Percentiles rank a stretch among this genome's conserved stretches.
These are phyloP conservation scores for Crepidotus variabilis DNA, from an alignment of 768 basidiomycete genomes.

Conservation along the genomic window DNA sequence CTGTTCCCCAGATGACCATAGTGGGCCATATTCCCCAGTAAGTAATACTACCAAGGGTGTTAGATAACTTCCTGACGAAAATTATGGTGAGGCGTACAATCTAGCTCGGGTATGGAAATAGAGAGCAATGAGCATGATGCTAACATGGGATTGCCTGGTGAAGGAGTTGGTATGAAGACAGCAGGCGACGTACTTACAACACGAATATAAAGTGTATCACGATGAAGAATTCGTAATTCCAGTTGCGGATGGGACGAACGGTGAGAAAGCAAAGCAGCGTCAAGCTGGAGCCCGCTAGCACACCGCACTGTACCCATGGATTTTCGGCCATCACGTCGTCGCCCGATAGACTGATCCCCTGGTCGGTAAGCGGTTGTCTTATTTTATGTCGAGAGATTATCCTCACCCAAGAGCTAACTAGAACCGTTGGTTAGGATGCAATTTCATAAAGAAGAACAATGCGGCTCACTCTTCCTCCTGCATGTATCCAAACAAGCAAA, in stretches of 20 bases:
- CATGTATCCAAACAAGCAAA: conserved; percentile 48
- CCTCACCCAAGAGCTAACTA: too few relatives aligned
- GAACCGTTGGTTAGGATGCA: too few relatives aligned
- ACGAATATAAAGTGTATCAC: conserved; percentile 40
- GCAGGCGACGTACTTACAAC: conserved; percentile 21
- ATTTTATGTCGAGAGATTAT: too few relatives aligned
- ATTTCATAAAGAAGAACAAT: not conserved
- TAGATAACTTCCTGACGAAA: not conserved
- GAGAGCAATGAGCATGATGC: conserved; percentile 33
- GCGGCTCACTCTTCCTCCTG: conserved; percentile 34
- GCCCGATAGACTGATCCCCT: conserved; percentile 10
- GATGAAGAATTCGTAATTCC: conserved; percentile 51
- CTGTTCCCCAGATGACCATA: conserved; percentile 52
- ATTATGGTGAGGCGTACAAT: conserved; percentile 18
- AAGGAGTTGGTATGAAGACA: not conserved
- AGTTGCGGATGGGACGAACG: conserved; percentile 42
- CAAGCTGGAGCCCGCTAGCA: conserved; percentile 35
- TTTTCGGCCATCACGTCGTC: conserved; percentile 14
- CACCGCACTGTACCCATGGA: conserved; percentile 31
- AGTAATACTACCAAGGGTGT: conserved; percentile 20
- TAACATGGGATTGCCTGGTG: conserved; percentile 11
- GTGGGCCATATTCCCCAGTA: conserved; percentile 44
- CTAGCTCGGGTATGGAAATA: conserved; percentile 36
- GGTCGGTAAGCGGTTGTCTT: not conserved
- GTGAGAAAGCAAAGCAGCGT: conserved; percentile 43